Evolutionary conservation across 106 monocot genomes (phyloP), one percentile per base, ranked within the genome.

Genomic region (Xerophyta viscosa): DNA sequence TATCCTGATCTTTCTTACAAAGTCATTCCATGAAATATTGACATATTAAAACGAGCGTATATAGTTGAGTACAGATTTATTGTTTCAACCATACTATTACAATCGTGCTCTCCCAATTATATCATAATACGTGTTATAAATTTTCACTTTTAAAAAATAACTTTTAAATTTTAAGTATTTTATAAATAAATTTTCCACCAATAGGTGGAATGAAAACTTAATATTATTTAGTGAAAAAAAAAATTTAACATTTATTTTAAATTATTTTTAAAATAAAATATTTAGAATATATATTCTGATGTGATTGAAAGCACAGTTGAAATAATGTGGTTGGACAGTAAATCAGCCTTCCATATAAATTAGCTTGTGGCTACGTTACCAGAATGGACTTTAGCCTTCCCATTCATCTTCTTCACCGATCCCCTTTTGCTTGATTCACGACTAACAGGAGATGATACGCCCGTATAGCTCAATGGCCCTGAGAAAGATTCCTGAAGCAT

Each of bases 321-420:
- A 33, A 12, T 15, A 47, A 8, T 12, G 48, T 11, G 2, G 1
- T 12, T 3, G 29, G 10, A 2, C 8, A 14, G 15, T 9, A 17
- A 14, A 3, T 50, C n/a, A n/a, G n/a, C n/a, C n/a, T n/a, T n/a
- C n/a, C n/a, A n/a, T n/a, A n/a, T n/a, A n/a, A n/a, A n/a, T n/a
- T n/a, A n/a, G n/a, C n/a, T n/a, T n/a, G n/a, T n/a, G n/a, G n/a
- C n/a, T n/a, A n/a, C n/a, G n/a, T n/a, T 76, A 82, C 53, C 53
- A 30, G 29, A 54, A 4, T 20, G 30, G 0, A 20, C 18, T 54
- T 31, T 54, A 0, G 53, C 13, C 53, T 31, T 54, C 13, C 30
- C 30, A 19, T 76, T 57, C 1, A 37, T 47, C 45, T 72, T 72
- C 64, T 36, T 68, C 1, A 62, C 11, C 1, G 55, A 44, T 20